Evolutionary conservation across 306 rosid species (phyloP), one percentile per base, ranked within the genome.

Genomic region (Lagenaria siceraria): DNA sequence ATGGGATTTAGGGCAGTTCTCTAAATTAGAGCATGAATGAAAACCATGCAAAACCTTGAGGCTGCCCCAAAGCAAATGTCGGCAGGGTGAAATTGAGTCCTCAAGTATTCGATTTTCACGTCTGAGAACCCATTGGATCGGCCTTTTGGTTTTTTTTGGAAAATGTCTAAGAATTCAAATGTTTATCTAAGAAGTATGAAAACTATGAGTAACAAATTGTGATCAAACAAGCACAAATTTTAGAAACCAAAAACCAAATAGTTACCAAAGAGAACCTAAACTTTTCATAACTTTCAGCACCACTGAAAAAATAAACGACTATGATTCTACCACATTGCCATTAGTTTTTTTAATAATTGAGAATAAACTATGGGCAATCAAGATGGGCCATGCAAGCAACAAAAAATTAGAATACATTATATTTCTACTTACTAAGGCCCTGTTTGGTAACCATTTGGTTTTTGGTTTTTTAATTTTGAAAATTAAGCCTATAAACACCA

Each of bases 11-110:
- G 89, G 90, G 89, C 88, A 82, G 82, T 24, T 75, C 70, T 69
- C 70, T 68, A 72, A 78, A 87, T 58, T 75, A 4, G 76, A 80
- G 65, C 89, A 87, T 24, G 85, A 80, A 9, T 0, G 43, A 14
- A 14, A 55, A 19, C 33, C 87, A 79, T 77, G 88, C 38, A 27
- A 68, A 85, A 87, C 64, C 73, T 75, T 79, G 51, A 82, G 66
- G 83, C 74, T 77, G 87, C 87, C 89, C 89, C 46, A 10, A 64
- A 10, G 42, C 61, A 75, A 17, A 15, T 89, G 8, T 89, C 60
- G 93, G 89, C 91, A 87, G 91, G 91, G 89, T 87, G 91, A 89
- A 89, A 87, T 89, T 71, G 93, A 84, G 86, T 40, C 40, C 85
- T 83, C 87, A 75, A 75, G 75, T 62, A 49, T 8, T 13, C 18